Conservation (phyloP, 148 eudicot genomes). For the Selenicereus undatus region DNA sequence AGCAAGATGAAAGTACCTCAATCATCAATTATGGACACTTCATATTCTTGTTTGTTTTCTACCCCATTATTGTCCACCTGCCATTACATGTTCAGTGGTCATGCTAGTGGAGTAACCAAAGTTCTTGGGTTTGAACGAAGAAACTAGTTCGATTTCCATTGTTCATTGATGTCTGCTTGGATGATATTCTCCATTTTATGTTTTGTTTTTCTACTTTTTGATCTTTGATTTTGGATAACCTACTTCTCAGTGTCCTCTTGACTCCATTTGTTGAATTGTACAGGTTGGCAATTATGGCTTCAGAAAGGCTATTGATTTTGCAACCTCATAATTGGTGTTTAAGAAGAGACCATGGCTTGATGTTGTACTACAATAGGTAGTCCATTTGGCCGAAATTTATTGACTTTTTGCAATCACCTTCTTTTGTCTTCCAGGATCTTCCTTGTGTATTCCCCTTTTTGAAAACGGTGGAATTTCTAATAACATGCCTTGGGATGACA, state of each 20-base stretch:
- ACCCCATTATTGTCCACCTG: neutral
- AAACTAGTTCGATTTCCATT: neutral
- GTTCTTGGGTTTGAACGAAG: neutral
- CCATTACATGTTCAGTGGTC: neutral
- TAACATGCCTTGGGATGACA: conserved; percentile 17
- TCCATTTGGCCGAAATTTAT: neutral
- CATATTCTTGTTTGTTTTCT: neutral
- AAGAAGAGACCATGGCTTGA: conserved; percentile 94
- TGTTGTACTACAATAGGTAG: conserved; percentile 81
- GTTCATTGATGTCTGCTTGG: neutral
- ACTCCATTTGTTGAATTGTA: neutral
- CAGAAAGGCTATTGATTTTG: conserved; percentile 71
- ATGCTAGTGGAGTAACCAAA: neutral
- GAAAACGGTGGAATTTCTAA: too few species aligned
- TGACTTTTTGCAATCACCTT: neutral
- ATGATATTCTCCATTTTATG: neutral
- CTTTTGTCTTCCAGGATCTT: too few species aligned
- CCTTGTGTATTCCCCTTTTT: too few species aligned
- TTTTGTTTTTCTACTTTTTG: neutral
- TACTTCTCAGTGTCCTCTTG: neutral
- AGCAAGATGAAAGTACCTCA: neutral
- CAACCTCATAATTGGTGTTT: conserved; percentile 90
- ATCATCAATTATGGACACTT: neutral
- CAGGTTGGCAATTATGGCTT: conserved; percentile 97
- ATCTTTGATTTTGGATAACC: too few species aligned